phyloP scores from a whole-genome alignment of 306 rosid genomes.

The Crotalaria pallida region DNA sequence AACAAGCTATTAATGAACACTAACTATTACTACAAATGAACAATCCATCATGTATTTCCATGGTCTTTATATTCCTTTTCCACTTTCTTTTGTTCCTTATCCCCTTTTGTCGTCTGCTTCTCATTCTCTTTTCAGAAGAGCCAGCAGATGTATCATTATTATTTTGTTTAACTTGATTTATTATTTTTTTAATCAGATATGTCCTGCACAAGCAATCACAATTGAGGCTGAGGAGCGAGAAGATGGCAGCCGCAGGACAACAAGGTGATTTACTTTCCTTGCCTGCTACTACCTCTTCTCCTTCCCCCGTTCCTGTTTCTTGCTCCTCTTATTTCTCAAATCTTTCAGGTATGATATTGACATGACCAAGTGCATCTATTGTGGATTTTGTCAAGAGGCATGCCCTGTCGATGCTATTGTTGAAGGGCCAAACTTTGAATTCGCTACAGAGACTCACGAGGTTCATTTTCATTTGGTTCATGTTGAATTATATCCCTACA shows the following conservation, averaged over 20 bases:
- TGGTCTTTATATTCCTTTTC: background rate
- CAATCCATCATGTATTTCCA: background rate
- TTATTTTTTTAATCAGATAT: constrained; percentile 44
- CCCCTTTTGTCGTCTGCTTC: background rate
- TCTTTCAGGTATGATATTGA: constrained; percentile 92
- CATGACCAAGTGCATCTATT: constrained; percentile 99
- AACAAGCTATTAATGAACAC: background rate
- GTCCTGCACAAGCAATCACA: constrained; percentile 99
- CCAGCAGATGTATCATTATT: background rate
- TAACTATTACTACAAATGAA: background rate
- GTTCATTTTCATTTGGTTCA: constrained; percentile 31
- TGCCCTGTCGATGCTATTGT: constrained; percentile 99
- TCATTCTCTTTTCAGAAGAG: background rate
- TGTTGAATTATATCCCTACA: background rate
- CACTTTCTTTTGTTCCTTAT: background rate
- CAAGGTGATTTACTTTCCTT: constrained; percentile 53
- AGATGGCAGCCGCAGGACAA: constrained; percentile 99
- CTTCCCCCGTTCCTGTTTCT: background rate
- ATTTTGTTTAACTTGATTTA: constrained; percentile 9
- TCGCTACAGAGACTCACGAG: constrained; percentile 96
- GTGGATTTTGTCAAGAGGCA: constrained; percentile 99
- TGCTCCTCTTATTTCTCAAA: constrained; percentile 14
- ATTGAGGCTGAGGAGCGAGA: constrained; percentile 99
- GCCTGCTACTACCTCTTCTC: background rate
- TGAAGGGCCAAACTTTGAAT: constrained; percentile 98